Evolutionary conservation across 352 stramenopile species (phyloP).

Genomic region (Globisporangium heterothallicum): DNA sequence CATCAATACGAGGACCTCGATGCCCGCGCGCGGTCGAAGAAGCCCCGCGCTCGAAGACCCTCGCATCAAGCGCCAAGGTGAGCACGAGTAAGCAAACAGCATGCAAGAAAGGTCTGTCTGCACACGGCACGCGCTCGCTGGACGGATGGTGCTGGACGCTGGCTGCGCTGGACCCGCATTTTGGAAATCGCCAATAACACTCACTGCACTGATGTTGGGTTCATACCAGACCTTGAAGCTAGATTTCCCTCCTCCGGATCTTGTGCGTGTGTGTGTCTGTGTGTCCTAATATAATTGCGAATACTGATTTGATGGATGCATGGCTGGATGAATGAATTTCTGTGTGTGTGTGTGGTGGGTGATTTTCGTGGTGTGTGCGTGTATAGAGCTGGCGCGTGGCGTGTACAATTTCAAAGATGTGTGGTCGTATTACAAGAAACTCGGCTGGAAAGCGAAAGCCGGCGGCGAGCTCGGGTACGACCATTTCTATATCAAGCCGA

Average conservation of each 20-base stretch:
- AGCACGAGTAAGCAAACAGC: not conserved
- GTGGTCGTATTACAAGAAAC: constrained; percentile 23
- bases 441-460: constrained; percentile 17
- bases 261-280: no score
- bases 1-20: not conserved
- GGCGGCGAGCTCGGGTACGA: constrained; percentile 30
- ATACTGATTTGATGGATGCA: no score
- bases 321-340: not conserved
- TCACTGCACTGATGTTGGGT: no score
- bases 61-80: constrained; percentile 11
- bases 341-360: not conserved
- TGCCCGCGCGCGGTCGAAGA: constrained; percentile 1
- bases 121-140: constrained; percentile 1
- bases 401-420: constrained; percentile 42
- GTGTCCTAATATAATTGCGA: no score
- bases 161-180: no score
- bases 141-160: no score
- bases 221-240: no score
- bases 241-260: no score
- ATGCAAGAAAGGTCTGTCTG: not conserved
- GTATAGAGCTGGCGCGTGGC: constrained; percentile 28
- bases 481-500: constrained; percentile 40
- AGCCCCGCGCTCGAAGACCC: constrained; percentile 1
- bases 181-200: no score
- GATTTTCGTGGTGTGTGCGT: not conserved